Evolutionary conservation across 73 alveolate species (phyloP).

Genomic region (Tetrahymena thermophila): DNA sequence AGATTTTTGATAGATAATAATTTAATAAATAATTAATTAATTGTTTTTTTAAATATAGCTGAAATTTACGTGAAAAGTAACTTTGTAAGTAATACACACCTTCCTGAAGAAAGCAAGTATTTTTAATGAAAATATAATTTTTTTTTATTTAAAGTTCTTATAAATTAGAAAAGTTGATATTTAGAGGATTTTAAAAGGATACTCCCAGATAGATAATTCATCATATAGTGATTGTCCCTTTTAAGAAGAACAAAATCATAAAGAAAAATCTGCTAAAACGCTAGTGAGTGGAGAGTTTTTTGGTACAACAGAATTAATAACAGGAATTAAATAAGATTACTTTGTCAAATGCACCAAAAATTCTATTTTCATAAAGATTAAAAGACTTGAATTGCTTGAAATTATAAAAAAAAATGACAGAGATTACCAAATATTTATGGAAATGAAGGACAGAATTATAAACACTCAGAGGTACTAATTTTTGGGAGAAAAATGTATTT

Average conservation of each 20-base stretch:
- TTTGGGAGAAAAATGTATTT: background rate
- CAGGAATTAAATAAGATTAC: background rate
- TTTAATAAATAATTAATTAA: background rate
- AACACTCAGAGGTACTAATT: background rate
- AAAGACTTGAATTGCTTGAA: background rate
- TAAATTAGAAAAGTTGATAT: background rate
- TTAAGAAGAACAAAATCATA: background rate
- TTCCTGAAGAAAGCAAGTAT: background rate
- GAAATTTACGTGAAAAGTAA: background rate
- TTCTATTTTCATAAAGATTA: background rate
- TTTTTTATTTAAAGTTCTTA: background rate
- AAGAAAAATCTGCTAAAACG: background rate
- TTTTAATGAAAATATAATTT: background rate
- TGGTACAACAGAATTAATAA: background rate
- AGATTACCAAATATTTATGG: background rate
- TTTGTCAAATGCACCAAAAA: background rate
- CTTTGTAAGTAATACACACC: background rate
- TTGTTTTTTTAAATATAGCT: background rate
- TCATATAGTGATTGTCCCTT: background rate
- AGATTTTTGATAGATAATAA: no score
- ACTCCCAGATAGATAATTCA: background rate
- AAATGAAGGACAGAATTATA: background rate
- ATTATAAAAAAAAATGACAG: background rate
- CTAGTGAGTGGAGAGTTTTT: background rate
- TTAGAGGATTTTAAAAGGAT: background rate